These are phyloP conservation scores for Nicotiana benthamiana DNA, from an alignment of 257 asterid genomes.

Conservation along the genomic window DNA sequence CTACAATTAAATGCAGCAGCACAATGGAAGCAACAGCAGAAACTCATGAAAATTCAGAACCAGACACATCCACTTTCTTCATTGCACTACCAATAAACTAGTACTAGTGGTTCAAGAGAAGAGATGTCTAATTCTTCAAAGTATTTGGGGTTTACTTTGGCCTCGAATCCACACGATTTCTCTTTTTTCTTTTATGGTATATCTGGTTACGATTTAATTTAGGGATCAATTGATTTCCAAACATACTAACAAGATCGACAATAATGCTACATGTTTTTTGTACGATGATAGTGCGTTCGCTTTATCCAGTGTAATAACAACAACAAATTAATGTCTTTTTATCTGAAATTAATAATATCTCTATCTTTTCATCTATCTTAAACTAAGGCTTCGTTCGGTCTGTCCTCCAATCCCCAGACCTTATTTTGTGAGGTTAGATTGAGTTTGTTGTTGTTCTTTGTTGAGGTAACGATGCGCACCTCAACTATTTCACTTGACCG, in stretches of 20 bases:
- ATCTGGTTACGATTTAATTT: neutral
- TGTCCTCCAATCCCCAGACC: no score
- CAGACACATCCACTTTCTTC: neutral
- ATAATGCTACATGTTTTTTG: neutral
- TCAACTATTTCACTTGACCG: no score
- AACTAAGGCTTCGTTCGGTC: no score
- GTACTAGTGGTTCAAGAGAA: neutral
- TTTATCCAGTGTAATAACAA: no score
- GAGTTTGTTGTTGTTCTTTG: no score
- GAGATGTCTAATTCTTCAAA: neutral
- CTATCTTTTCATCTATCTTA: no score
- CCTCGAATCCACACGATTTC: neutral
- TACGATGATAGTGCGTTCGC: fast-evolving
- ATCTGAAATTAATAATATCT: no score
- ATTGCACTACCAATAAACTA: neutral
- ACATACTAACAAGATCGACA: neutral
- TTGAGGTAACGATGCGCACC: no score
- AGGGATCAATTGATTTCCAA: neutral
- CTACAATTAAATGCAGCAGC: neutral
- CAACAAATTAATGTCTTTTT: no score
- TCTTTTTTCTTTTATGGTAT: neutral
- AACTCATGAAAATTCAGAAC: neutral
- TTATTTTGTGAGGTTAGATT: no score
- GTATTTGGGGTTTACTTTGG: neutral
- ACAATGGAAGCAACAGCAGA: neutral